These are phyloP conservation scores for Clonostachys byssicola DNA, from an alignment of 2,329 filamentous ascomycete species.

Conservation along the genomic window DNA sequence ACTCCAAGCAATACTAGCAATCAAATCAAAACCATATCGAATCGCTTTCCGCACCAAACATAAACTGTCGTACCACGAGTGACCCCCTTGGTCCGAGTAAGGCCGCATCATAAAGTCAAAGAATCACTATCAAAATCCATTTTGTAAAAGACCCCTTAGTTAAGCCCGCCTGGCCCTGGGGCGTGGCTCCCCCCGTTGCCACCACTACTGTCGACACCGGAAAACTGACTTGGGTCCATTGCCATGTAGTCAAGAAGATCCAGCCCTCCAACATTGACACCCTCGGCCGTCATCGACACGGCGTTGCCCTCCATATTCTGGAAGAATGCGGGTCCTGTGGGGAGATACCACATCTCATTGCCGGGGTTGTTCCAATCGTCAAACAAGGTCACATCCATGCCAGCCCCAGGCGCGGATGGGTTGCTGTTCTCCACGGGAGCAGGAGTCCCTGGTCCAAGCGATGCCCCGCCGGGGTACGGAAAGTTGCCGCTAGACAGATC, in stretches of 20 bases:
- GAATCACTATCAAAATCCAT: too few species aligned
- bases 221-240: constrained; percentile 45
- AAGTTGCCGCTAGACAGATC: constrained; percentile 52
- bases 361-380: constrained; percentile 51
- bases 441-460: constrained; percentile 47
- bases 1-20: too few species aligned
- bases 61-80: too few species aligned
- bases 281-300: constrained; percentile 64
- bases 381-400: constrained; percentile 36
- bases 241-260: constrained; percentile 67
- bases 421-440: constrained; percentile 28
- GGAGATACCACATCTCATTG: constrained; percentile 65
- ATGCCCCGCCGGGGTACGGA: constrained; percentile 43
- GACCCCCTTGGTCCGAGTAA: too few species aligned
- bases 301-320: constrained; percentile 58
- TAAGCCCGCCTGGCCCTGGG: too few species aligned
- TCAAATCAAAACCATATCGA: too few species aligned
- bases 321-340: constrained; percentile 59
- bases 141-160: too few species aligned
- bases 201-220: constrained; percentile 11
- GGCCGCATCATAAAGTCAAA: too few species aligned
- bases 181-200: too few species aligned
- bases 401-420: constrained; percentile 5
- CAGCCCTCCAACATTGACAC: constrained; percentile 62
- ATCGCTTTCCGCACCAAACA: too few species aligned